Percentiles rank a stretch among this genome's conserved stretches.
phyloP scores from a whole-genome alignment of 2,329 filamentous ascomycete genomes.

The Exophiala oligosperma region DNA sequence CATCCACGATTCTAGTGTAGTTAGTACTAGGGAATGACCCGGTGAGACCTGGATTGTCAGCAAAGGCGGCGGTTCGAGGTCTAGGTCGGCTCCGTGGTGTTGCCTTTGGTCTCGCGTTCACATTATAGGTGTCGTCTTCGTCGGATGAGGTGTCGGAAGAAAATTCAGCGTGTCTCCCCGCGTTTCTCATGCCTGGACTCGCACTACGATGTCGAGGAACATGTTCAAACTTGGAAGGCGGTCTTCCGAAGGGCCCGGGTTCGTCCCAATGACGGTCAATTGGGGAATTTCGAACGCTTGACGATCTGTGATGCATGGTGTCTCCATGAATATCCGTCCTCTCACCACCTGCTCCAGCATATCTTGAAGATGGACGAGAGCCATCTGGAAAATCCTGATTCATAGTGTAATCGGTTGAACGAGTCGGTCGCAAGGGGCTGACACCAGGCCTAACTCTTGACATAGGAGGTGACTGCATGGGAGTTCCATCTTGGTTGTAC shows the following conservation, averaged over 20 bases:
- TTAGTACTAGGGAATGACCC: constrained; percentile 29
- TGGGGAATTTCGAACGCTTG: constrained; percentile 54
- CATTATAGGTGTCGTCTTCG: constrained; percentile 27
- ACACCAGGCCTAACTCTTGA: constrained; percentile 21
- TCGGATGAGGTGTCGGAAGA: constrained; percentile 29
- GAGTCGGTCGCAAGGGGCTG: constrained; percentile 40
- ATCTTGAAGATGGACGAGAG: constrained; percentile 53
- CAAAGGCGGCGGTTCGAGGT: constrained; percentile 6
- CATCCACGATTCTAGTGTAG: constrained; percentile 27
- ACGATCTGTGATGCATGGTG: constrained; percentile 49
- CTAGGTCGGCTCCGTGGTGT: constrained; percentile 19
- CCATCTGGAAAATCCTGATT: constrained; percentile 42
- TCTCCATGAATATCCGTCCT: constrained; percentile 56
- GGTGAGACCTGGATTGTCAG: constrained; percentile 21
- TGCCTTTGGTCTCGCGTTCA: constrained; percentile 40
- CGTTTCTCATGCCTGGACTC: constrained; percentile 40
- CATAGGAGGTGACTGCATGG: constrained; percentile 19
- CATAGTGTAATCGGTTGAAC: constrained; percentile 35
- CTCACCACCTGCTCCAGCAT: constrained; percentile 56
- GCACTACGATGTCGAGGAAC: constrained; percentile 43
- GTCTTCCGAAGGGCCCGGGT: constrained; percentile 34
- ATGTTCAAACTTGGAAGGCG: constrained; percentile 38
- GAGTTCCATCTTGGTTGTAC: constrained; percentile 18
- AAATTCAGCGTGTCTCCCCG: constrained; percentile 19
- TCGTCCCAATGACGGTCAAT: constrained; percentile 33